Conservation (phyloP, 2,329 filamentous ascomycete species). For the Fusarium sp. region DNA sequence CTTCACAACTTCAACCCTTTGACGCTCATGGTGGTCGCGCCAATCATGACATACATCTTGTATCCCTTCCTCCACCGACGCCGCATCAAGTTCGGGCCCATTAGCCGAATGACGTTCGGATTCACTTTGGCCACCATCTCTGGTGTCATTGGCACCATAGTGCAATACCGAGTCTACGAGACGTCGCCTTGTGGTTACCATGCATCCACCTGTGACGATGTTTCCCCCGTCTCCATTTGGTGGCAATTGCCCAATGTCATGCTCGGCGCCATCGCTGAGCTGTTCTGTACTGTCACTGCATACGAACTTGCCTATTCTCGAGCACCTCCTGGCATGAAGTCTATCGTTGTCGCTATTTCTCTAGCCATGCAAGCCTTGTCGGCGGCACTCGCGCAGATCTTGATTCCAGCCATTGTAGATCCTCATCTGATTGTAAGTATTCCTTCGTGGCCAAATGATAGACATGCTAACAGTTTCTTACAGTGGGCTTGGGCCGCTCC, state of each 20-base stretch:
- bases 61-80: constrained; percentile 67
- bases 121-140: constrained; percentile 60
- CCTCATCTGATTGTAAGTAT: constrained; percentile 54
- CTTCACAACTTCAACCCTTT: constrained; percentile 70
- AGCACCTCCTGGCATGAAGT: constrained; percentile 63
- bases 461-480: constrained; percentile 42
- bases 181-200: constrained; percentile 59
- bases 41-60: constrained; percentile 50
- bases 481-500: constrained; percentile 45
- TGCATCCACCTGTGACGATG: constrained; percentile 40
- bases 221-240: constrained; percentile 32
- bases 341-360: constrained; percentile 62
- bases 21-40: constrained; percentile 63
- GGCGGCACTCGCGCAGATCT: constrained; percentile 57
- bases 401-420: constrained; percentile 57
- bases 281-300: constrained; percentile 44
- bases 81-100: constrained; percentile 67
- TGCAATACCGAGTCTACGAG: constrained; percentile 71
- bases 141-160: constrained; percentile 64
- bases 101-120: constrained; percentile 68
- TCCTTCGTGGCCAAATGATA: fast-evolving
- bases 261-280: constrained; percentile 46
- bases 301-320: constrained; percentile 60
- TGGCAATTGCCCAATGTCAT: constrained; percentile 40
- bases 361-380: constrained; percentile 60